These are phyloP conservation scores for Aspergillus sojae DNA, from an alignment of 2,329 filamentous ascomycete genomes.

Conservation along the genomic window DNA sequence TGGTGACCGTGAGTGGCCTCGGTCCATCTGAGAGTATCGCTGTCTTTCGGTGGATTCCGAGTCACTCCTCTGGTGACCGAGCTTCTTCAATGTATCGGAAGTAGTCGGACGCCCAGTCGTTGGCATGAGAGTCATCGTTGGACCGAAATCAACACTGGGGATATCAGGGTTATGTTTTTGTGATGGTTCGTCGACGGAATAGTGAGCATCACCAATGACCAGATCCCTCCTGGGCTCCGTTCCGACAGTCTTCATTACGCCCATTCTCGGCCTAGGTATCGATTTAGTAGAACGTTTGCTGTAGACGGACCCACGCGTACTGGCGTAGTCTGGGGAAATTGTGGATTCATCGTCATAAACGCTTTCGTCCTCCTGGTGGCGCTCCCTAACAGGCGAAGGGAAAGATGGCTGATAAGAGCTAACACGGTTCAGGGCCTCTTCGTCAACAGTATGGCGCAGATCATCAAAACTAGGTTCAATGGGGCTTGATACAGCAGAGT, in stretches of 20 bases:
- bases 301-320: slow-evolving; percentile 60
- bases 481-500: slow-evolving; percentile 23
- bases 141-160: slow-evolving; percentile 81
- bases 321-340: slow-evolving; percentile 76
- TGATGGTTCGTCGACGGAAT: slow-evolving; percentile 38
- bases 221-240: slow-evolving; percentile 47
- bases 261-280: slow-evolving; percentile 68
- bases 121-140: slow-evolving; percentile 70
- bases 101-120: slow-evolving; percentile 58
- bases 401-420: slow-evolving; percentile 31
- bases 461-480: slow-evolving; percentile 44
- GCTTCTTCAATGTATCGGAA: slow-evolving; percentile 53
- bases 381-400: slow-evolving; percentile 30
- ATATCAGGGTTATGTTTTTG: slow-evolving; percentile 57
- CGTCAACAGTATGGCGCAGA: slow-evolving; percentile 47
- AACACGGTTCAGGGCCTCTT: slow-evolving; percentile 55
- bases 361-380: slow-evolving; percentile 40
- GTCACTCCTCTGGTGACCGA: slow-evolving; percentile 34
- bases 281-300: slow-evolving; percentile 44
- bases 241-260: slow-evolving; percentile 78
- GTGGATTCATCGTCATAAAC: slow-evolving; percentile 65
- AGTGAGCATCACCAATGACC: slow-evolving; percentile 52
- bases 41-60: slow-evolving; percentile 37
- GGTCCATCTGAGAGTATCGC: slow-evolving; percentile 28
- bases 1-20: slow-evolving; percentile 42